phyloP scores from a whole-genome alignment of 805 yeast species.

The Sugiyamaella boreocaroliniensis region DNA sequence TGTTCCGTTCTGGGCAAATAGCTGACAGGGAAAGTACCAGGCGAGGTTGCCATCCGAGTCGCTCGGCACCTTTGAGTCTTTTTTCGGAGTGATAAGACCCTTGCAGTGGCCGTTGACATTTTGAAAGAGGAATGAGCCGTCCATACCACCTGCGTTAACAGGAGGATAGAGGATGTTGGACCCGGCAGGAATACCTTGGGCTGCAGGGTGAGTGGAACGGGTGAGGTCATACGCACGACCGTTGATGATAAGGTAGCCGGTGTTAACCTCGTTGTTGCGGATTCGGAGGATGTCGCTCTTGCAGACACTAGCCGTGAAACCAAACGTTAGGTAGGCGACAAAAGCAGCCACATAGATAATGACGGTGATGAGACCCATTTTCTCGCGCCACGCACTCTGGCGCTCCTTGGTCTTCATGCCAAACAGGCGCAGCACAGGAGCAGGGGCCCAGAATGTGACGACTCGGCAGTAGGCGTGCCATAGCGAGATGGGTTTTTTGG shows the following conservation, averaged over 20 bases:
- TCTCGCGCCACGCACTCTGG: slow-evolving; percentile 96
- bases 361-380: slow-evolving; percentile 74
- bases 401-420: slow-evolving; percentile 76
- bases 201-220: slow-evolving; percentile 68
- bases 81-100: slow-evolving; percentile 62
- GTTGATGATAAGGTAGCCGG: slow-evolving; percentile 64
- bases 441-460: slow-evolving; percentile 90
- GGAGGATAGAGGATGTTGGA: slow-evolving; percentile 80
- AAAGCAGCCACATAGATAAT: slow-evolving; percentile 67
- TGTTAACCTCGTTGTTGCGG: slow-evolving; percentile 50
- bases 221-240: slow-evolving; percentile 75
- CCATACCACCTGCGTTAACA: slow-evolving; percentile 77
- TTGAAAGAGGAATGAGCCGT: slow-evolving; percentile 78
- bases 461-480: slow-evolving; percentile 80
- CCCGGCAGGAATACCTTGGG: slow-evolving; percentile 62
- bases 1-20: slow-evolving; percentile 65
- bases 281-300: slow-evolving; percentile 41
- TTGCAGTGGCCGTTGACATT: slow-evolving; percentile 88
- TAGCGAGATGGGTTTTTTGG: slow-evolving; percentile 26
- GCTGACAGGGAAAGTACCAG: slow-evolving; percentile 94
- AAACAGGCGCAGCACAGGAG: slow-evolving; percentile 57
- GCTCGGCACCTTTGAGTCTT: slow-evolving; percentile 63
- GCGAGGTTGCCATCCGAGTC: slow-evolving; percentile 54
- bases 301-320: slow-evolving; percentile 85
- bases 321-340: slow-evolving; percentile 85